A percentile compares a stretch with the other conserved stretches of the same genome.
These are phyloP conservation scores for Mycena capillaripes DNA, from an alignment of 768 basidiomycete species.

Conservation along the genomic window DNA sequence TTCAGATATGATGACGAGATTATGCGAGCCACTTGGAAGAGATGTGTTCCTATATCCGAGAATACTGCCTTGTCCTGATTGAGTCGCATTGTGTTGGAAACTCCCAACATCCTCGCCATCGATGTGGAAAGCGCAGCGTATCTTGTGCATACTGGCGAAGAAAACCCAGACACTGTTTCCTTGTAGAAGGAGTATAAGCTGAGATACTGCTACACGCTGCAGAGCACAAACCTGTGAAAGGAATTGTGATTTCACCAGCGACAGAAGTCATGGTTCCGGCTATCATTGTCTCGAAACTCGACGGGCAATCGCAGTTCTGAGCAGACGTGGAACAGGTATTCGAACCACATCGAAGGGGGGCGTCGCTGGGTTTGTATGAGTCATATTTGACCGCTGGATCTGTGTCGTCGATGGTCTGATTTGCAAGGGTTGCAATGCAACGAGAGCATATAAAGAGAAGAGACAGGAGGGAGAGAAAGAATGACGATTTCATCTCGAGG, in stretches of 20 bases:
- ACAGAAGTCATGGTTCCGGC: not conserved
- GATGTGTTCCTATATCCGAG: not conserved
- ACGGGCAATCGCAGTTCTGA: not conserved
- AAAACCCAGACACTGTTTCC: not conserved
- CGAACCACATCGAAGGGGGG: not conserved
- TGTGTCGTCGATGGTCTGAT: not conserved
- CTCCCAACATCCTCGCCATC: conserved; percentile 1
- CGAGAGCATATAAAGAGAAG: not conserved
- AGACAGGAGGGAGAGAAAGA: not conserved
- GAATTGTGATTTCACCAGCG: conserved; percentile 1
- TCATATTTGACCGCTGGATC: not conserved
- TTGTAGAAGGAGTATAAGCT: not conserved
- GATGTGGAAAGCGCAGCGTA: not conserved
- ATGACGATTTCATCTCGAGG: not conserved
- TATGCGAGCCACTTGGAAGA: not conserved
- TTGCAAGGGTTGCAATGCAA: not conserved
- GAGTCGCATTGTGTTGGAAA: not conserved
- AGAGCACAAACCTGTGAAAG: not conserved
- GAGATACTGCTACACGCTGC: not conserved
- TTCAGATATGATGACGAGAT: not conserved
- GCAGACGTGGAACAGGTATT: not conserved
- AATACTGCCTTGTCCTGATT: not conserved
- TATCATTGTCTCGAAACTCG: too few species aligned
- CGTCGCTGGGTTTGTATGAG: not conserved
- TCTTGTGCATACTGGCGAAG: not conserved